Base-by-base conservation (phyloP, 2,329 filamentous ascomycete genomes). In the Aspergillus sp. region DNA sequence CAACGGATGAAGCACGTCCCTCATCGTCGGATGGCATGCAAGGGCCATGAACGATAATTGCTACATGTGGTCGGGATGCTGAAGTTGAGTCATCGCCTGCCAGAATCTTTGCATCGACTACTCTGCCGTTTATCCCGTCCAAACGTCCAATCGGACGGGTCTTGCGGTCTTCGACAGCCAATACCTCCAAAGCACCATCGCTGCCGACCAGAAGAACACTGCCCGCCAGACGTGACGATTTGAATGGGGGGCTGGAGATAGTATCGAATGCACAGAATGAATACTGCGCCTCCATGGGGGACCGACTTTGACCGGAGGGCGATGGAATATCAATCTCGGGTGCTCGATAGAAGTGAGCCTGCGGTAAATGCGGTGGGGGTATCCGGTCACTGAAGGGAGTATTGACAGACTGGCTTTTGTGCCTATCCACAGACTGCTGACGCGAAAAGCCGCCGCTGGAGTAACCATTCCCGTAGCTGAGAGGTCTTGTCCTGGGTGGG, bases 241-340 rank as follows among this genome's bases (percentile, higher is more conserved):
- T 79, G 55, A 78, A 72, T 6, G 79, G 77, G 3, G 77, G 73
- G 61, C 73, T 75, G 35, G 76, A 72, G 44, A 96, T 79, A 2
- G 81, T 86, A 71, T 96, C 93, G 66, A 96, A 92, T 6, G 89
- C 87, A 70, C 91, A 95, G 70, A 89, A 90, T 64, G 90, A 91
- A 7, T 90, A 90, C 45, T 83, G 84, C 39, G 88, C 85, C 3
- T 72, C 68, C 17, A 58, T 55, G 1, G 57, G 40, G 4, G 63
- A 17, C 37, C 68, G 64, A 41, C 51, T 64, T 39, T 68, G 69
- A 19, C 55, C 65, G 15, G 71, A 63, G n/a, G 68, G 61, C 15
- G 65, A 68, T 6, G 80, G 77, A 41, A 86, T 79, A 64, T 93
- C 89, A 33, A 93, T 80, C 63, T 93, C 88, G 1, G 90, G 89